These are phyloP conservation scores for Eragrostis curvula DNA, from an alignment of 176 grass and related monocot species.

Conservation along the genomic window DNA sequence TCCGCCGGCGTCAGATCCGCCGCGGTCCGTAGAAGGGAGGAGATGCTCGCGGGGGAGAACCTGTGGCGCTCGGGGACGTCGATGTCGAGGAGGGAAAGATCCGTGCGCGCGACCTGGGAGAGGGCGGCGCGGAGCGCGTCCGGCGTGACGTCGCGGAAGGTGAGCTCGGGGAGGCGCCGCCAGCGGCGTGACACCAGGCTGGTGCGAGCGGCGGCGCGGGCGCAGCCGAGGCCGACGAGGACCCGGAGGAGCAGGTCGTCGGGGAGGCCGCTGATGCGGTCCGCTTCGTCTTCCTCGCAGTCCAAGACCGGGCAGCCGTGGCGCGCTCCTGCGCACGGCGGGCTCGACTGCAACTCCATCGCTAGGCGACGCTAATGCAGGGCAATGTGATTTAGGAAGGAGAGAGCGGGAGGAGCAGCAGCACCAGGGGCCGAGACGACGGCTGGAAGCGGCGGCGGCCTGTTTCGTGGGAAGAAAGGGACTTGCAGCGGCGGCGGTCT, in stretches of 20 bases:
- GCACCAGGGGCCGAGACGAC: too few relatives aligned
- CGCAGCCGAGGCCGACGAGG: too few relatives aligned
- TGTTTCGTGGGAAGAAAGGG: too few relatives aligned
- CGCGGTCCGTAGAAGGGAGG: background rate
- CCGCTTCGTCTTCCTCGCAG: background rate
- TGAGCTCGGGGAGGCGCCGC: background rate
- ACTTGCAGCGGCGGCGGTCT: too few relatives aligned
- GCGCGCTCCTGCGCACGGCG: too few relatives aligned
- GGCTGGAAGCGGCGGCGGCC: too few relatives aligned
- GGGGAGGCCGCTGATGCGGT: background rate
- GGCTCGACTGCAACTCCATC: background rate
- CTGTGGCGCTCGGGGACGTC: background rate
- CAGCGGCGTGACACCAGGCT: too few relatives aligned
- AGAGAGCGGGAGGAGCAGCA: too few relatives aligned
- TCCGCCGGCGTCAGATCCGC: background rate
- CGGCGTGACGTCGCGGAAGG: slow-evolving; percentile 5
- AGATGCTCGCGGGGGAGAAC: background rate
- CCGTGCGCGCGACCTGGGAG: background rate
- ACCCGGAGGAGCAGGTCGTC: background rate
- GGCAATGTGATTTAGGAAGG: too few relatives aligned
- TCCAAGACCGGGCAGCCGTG: background rate
- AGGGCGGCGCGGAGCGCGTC: slow-evolving; percentile 8
- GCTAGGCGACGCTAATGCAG: too few relatives aligned
- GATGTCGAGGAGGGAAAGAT: slow-evolving; percentile 28
- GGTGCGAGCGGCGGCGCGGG: too few relatives aligned